These are phyloP conservation scores for Osmozyma mogii DNA, from an alignment of 805 yeast species.

Conservation along the genomic window DNA sequence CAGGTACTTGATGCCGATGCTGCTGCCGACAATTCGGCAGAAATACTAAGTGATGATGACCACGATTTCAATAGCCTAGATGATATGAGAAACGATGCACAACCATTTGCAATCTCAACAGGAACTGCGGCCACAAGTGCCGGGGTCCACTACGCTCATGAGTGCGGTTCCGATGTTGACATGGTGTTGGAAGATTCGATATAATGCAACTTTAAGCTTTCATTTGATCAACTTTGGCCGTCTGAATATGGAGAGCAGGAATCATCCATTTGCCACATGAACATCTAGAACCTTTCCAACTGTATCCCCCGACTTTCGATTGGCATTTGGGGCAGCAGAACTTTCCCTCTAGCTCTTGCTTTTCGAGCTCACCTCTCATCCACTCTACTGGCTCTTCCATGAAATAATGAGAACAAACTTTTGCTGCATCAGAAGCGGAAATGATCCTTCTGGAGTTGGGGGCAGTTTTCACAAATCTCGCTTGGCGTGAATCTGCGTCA, in stretches of 20 bases:
- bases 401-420: conserved; percentile 74
- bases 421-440: conserved; percentile 48
- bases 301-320: conserved; percentile 82
- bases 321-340: conserved; percentile 78
- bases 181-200: conserved; percentile 40
- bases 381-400: conserved; percentile 75
- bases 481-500: conserved; percentile 53
- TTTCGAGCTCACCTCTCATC: conserved; percentile 78
- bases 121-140: too few species aligned
- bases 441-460: conserved; percentile 54
- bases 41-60: too few species aligned
- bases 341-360: conserved; percentile 79
- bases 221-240: conserved; percentile 72
- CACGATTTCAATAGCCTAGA: too few species aligned
- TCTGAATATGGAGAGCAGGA: conserved; percentile 79
- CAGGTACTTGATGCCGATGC: conserved; percentile 38
- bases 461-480: conserved; percentile 57
- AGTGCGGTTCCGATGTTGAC: conserved; percentile 21
- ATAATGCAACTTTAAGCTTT: too few species aligned
- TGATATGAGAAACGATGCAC: too few species aligned
- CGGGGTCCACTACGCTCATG: too few species aligned
- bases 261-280: conserved; percentile 94
- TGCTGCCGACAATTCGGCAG: conserved; percentile 36
- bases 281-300: conserved; percentile 93
- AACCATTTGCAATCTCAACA: too few species aligned